Percentiles rank a stretch among this genome's conserved stretches.
Evolutionary conservation across 1,139 yeast species (phyloP).

Genomic region (Starmera stellimalicola): DNA sequence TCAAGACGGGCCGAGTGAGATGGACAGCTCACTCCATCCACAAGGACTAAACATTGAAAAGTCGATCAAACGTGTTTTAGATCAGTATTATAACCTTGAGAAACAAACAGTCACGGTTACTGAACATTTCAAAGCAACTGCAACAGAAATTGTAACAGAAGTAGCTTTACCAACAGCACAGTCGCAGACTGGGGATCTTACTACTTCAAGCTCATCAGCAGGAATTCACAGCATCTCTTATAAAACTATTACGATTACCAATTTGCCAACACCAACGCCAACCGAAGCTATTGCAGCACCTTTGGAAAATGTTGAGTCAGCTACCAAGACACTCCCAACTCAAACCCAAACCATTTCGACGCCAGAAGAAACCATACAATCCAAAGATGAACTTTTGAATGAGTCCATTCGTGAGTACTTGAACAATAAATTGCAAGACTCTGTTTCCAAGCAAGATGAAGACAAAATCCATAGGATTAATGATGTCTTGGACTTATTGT

Average conservation of each 20-base stretch:
- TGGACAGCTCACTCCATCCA: neutral
- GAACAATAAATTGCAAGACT: neutral
- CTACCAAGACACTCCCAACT: neutral
- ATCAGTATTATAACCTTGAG: neutral
- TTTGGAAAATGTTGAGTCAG: neutral
- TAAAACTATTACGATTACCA: neutral
- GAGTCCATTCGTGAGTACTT: neutral
- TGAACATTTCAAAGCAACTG: neutral
- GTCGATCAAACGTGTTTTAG: neutral
- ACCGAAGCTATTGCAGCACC: neutral
- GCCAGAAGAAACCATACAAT: neutral
- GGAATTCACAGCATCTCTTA: neutral
- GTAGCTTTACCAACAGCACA: neutral
- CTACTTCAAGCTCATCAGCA: neutral
- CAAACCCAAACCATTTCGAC: neutral
- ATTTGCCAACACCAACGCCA: neutral
- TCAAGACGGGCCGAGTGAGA: too few species aligned
- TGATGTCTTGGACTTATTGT: neutral
- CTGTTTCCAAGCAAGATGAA: neutral
- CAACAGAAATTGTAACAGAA: neutral
- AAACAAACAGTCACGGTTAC: neutral
- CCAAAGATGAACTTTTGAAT: neutral
- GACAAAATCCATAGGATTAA: neutral
- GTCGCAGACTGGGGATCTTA: neutral
- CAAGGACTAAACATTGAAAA: conserved; percentile 1